phyloP scores from a whole-genome alignment of 129 eudicot species.

The Centaurea solstitialis region DNA sequence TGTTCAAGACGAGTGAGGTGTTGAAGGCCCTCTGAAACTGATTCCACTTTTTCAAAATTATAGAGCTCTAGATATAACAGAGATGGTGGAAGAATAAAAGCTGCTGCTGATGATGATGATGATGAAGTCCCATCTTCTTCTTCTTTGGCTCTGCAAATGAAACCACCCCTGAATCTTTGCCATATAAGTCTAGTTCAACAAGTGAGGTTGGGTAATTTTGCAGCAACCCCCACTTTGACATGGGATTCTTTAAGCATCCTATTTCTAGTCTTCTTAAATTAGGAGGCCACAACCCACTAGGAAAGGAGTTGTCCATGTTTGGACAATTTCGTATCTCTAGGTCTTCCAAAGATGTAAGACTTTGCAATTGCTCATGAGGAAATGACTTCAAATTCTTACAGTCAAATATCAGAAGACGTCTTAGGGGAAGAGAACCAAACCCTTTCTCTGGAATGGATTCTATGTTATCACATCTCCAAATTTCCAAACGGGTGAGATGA shows the following conservation, averaged over 20 bases:
- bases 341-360: not conserved
- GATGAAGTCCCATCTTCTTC: not conserved
- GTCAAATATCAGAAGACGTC: not conserved
- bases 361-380: not conserved
- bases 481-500: not conserved
- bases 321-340: not conserved
- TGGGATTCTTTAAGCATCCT: not conserved
- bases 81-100: conserved; percentile 8
- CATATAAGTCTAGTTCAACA: not conserved
- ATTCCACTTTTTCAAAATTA: conserved; percentile 10
- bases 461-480: not conserved
- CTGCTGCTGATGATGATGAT: no score
- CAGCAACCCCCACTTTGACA: not conserved
- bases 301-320: not conserved
- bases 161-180: not conserved
- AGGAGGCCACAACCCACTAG: not conserved
- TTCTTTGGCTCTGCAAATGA: not conserved
- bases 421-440: not conserved
- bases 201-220: conserved; percentile 9
- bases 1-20: not conserved
- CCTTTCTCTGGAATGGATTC: not conserved
- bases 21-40: conserved; percentile 9
- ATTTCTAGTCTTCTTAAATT: not conserved
- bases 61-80: not conserved
- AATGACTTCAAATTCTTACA: not conserved